These are phyloP conservation scores for Salix caprea DNA, from an alignment of 345 rosid genomes.

Conservation along the genomic window DNA sequence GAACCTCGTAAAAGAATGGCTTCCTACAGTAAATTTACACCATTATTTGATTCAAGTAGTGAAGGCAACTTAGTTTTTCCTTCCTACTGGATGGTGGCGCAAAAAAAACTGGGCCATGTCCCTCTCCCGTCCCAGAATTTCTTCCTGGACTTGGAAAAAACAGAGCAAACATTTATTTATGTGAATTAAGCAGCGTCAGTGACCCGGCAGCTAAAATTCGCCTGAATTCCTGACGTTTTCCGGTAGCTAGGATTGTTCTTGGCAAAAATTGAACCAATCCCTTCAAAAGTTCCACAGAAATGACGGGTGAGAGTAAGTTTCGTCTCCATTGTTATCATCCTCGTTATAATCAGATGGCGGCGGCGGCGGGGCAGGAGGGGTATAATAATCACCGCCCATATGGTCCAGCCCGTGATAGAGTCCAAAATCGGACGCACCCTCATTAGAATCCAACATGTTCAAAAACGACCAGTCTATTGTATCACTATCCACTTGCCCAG, in stretches of 20 bases:
- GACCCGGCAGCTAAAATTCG: not conserved
- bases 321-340: conserved; percentile 12
- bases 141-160: not conserved
- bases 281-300: conserved; percentile 57
- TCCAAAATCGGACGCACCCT: conserved; percentile 18
- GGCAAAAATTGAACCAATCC: not conserved
- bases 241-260: not conserved
- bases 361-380: conserved; percentile 1
- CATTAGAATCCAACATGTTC: conserved; percentile 22
- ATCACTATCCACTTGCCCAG: conserved; percentile 5
- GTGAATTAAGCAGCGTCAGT: not conserved
- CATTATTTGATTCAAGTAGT: not conserved
- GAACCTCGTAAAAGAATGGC: too few relatives aligned
- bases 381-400: conserved; percentile 2
- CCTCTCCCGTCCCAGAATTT: not conserved
- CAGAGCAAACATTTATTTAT: not conserved
- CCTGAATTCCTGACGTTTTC: not conserved
- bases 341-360: not conserved
- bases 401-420: conserved; percentile 23
- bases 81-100: not conserved
- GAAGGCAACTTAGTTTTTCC: not conserved
- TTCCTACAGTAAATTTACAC: not conserved
- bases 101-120: not conserved
- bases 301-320: conserved; percentile 20
- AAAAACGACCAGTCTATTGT: conserved; percentile 46